Conservation (phyloP, 2,329 filamentous ascomycete species). For the Colletotrichum paranaense region DNA sequence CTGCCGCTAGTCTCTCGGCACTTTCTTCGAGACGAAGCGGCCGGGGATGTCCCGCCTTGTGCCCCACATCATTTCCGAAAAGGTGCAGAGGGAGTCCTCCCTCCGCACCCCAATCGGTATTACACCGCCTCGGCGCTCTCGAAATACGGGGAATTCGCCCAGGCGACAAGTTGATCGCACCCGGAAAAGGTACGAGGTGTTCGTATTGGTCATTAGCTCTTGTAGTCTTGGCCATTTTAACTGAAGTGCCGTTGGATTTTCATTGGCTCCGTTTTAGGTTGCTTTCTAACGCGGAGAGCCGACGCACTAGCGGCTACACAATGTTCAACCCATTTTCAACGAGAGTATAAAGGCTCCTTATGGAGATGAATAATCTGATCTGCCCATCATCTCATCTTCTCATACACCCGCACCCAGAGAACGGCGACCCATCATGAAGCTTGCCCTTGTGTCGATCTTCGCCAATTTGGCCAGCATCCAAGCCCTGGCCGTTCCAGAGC, state of each 20-base stretch:
- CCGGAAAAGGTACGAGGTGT: neutral
- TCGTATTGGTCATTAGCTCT: neutral
- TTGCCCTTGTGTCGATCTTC: neutral
- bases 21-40: neutral
- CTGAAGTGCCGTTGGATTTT: neutral
- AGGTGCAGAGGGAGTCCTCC: neutral
- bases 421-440: neutral
- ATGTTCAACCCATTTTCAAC: too few relatives aligned
- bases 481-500: neutral
- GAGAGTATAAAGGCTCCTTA: neutral
- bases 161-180: neutral
- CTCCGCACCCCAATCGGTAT: neutral
- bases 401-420: too few relatives aligned
- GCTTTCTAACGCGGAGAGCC: neutral
- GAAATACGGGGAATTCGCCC: neutral
- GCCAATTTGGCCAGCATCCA: neutral
- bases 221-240: neutral
- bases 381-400: neutral
- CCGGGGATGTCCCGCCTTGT: neutral
- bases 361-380: neutral
- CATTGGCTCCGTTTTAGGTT: neutral
- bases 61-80: neutral
- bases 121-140: neutral
- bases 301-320: neutral
- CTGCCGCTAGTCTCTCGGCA: neutral